Evolutionary conservation across 768 basidiomycete species (phyloP), one percentile per base, ranked within the genome.

Genomic region (Saitozyma sp.): DNA sequence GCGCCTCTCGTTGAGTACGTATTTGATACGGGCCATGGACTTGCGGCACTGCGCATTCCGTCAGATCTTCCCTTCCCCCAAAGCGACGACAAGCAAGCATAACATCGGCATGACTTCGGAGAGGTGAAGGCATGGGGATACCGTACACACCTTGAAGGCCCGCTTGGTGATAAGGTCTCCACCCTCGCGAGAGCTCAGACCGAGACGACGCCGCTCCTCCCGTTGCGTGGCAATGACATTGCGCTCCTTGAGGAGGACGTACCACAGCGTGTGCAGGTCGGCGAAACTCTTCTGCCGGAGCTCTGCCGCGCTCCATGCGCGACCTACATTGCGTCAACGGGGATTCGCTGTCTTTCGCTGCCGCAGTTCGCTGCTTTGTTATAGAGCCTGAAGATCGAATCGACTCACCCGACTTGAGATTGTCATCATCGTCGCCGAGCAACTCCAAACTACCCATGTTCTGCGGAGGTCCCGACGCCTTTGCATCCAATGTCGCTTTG

Each of bases 1-100:
- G 50, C 93, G 84, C 42, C 96, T 88, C 76, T 98, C 94, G 74
- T 92, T 92, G 54, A 97, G 82, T 19, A 97, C 87, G 62, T 85
- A 87, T 79, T 98, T 98, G 79, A 98, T 92, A 17, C 91, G 87
- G n/a, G 91, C 92, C 92, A 96, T 95, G 17, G 91, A 88, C 83
- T 93, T 95, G 19, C 90, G 89, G 79, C 87, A 88, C 92, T 96
- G 66, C 9, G 54, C 60, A 17, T 51, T 46, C 39, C 29, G 60
- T 42, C 7, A 29, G 38, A 14, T 19, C n/a, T 38, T 1, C 29
- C 29, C 29, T 9, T 1, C 56, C 38, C 9, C 42, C 16, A 19
- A 16, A 11, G 52, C 13, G 46, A 45, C 48, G 41, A 37, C 16
- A 13, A 58, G 20, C 8, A 3, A 17, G 64, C n/a, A 50, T 8